Conservation (phyloP, 2,329 filamentous ascomycete species). For the Elsinoe arachidis region DNA sequence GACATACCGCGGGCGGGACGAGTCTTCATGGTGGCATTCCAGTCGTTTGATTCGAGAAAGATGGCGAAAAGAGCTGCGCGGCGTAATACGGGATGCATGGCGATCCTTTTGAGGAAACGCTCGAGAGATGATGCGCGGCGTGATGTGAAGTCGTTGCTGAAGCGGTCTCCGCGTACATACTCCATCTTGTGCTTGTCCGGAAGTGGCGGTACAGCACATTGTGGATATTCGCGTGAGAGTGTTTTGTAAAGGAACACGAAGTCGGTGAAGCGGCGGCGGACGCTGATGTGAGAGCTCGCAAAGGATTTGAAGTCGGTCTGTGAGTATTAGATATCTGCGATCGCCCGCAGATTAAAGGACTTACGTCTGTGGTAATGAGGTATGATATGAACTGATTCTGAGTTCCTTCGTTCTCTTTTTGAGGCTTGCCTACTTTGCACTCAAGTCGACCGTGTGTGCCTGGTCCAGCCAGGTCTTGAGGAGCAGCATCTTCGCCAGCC, state of each 20-base stretch:
- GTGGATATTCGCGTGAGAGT: constrained; percentile 76
- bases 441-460: constrained; percentile 67
- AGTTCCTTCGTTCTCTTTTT: constrained; percentile 93
- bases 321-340: not conserved
- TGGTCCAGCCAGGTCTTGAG: constrained; percentile 53
- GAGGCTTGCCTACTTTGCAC: constrained; percentile 70
- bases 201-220: constrained; percentile 84
- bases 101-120: constrained; percentile 78
- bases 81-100: constrained; percentile 81
- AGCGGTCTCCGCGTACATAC: constrained; percentile 92
- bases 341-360: constrained; percentile 1
- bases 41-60: constrained; percentile 88
- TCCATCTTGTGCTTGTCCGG: constrained; percentile 99
- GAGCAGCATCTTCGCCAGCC: constrained; percentile 43
- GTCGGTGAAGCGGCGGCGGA: constrained; percentile 91
- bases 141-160: constrained; percentile 83
- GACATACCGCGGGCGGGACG: constrained; percentile 55
- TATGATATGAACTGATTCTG: constrained; percentile 97
- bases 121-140: constrained; percentile 83
- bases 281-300: constrained; percentile 66
- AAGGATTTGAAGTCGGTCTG: constrained; percentile 94
- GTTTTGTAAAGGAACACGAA: constrained; percentile 95
- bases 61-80: constrained; percentile 72
- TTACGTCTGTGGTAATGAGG: constrained; percentile 78
- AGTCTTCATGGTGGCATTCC: constrained; percentile 90